A percentile compares a stretch with the other conserved stretches of the same genome.
Evolutionary conservation across 1,139 yeast species (phyloP).

Genomic region (Candida sanyaensis): DNA sequence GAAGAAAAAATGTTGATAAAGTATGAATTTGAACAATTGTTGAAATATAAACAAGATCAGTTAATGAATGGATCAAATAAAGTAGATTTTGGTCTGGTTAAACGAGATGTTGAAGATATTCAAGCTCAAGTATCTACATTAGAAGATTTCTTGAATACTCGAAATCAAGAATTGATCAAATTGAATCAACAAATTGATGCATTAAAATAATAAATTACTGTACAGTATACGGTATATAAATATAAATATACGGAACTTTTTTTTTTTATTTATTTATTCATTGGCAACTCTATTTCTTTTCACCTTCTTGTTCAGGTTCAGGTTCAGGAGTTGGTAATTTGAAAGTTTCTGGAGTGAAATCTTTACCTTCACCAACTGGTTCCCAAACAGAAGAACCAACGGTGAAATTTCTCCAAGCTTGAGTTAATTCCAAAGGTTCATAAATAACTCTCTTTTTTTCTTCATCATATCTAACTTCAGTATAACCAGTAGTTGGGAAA

Average conservation of each 20-base stretch:
- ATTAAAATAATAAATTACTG: constrained; percentile 14
- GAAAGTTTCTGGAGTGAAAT: constrained; percentile 78
- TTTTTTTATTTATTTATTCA: neutral
- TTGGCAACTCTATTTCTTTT: constrained; percentile 21
- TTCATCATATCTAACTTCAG: constrained; percentile 87
- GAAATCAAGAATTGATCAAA: constrained; percentile 50
- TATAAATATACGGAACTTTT: constrained; percentile 1
- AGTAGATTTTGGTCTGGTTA: constrained; percentile 41
- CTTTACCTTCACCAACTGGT: constrained; percentile 87
- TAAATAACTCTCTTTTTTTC: constrained; percentile 88
- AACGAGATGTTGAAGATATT: constrained; percentile 63
- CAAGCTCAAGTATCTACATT: constrained; percentile 65
- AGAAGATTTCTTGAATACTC: constrained; percentile 54
- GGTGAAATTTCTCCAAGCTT: constrained; percentile 88
- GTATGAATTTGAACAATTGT: constrained; percentile 80
- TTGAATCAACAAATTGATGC: constrained; percentile 45
- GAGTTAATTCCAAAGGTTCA: constrained; percentile 88
- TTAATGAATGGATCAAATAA: constrained; percentile 15
- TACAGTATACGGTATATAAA: neutral
- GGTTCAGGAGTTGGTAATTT: constrained; percentile 83
- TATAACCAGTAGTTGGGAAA: constrained; percentile 90
- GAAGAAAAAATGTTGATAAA: constrained; percentile 40
- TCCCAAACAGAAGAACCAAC: constrained; percentile 92
- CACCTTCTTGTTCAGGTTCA: constrained; percentile 56
- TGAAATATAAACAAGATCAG: constrained; percentile 63